These are phyloP conservation scores for Arctium minus DNA, from an alignment of 129 eudicot genomes.

Conservation along the genomic window DNA sequence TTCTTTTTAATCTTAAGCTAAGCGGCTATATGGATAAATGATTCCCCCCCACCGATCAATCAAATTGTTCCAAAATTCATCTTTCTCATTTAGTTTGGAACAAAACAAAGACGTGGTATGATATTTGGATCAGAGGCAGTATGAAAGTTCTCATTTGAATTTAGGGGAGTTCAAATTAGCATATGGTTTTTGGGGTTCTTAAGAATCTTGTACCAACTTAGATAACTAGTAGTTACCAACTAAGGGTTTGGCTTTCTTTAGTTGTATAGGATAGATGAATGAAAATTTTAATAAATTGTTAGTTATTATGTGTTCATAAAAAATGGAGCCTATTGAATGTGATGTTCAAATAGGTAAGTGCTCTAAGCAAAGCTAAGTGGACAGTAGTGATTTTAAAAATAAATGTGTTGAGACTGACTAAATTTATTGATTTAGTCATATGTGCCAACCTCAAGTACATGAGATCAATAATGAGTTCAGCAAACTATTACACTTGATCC, in stretches of 20 bases:
- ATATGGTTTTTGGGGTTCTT: background rate
- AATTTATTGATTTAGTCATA: background rate
- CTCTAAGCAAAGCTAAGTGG: background rate
- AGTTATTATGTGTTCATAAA: background rate
- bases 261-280: background rate
- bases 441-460: background rate
- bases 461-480: background rate
- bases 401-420: background rate
- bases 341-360: background rate
- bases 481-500: background rate
- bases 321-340: background rate
- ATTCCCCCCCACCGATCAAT: background rate
- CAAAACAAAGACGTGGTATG: no score
- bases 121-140: background rate
- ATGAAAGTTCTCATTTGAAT: background rate
- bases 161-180: background rate
- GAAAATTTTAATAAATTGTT: background rate
- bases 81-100: background rate
- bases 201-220: background rate
- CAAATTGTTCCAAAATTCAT: background rate
- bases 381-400: background rate
- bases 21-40: background rate
- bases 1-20: background rate
- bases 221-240: background rate
- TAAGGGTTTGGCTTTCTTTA: background rate